These are phyloP conservation scores for Seiridium unicorne DNA, from an alignment of 2,329 filamentous ascomycete genomes.

Conservation along the genomic window DNA sequence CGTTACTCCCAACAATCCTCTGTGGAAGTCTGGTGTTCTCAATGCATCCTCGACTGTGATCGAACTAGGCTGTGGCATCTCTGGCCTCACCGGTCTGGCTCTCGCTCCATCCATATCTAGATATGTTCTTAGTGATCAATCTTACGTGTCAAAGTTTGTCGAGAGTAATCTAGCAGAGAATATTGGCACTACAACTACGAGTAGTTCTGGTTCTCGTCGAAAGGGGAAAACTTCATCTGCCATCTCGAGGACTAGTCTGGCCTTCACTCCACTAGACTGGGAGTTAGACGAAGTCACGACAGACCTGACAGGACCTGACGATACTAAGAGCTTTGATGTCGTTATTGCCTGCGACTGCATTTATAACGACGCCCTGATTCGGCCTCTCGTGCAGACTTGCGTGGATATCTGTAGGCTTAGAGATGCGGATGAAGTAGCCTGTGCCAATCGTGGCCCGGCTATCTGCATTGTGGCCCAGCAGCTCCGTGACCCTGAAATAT, in stretches of 20 bases:
- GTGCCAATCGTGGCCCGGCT: constrained; percentile 43
- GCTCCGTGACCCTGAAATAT: constrained; percentile 79
- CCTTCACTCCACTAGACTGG: constrained; percentile 75
- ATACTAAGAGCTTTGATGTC: constrained; percentile 58
- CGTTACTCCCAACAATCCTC: constrained; percentile 56
- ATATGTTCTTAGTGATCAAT: constrained; percentile 85
- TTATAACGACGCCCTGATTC: constrained; percentile 85
- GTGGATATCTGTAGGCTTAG: constrained; percentile 69
- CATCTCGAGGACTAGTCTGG: constrained; percentile 37
- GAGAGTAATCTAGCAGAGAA: constrained; percentile 74
- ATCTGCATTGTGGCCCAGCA: constrained; percentile 87
- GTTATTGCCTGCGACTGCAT: constrained; percentile 90
- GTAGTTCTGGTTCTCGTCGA: constrained; percentile 12
- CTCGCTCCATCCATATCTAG: constrained; percentile 58
- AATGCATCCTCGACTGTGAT: constrained; percentile 58
- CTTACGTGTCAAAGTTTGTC: constrained; percentile 78
- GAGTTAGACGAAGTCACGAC: constrained; percentile 60
- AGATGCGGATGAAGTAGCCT: constrained; percentile 9
- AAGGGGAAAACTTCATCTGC: constrained; percentile 14
- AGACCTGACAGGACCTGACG: constrained; percentile 34
- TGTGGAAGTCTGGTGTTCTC: constrained; percentile 58
- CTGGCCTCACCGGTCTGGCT: constrained; percentile 72
- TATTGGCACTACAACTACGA: constrained; percentile 12
- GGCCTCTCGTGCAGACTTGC: constrained; percentile 80
- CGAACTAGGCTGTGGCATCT: constrained; percentile 87